Evolutionary conservation across 2,329 filamentous ascomycete species (phyloP).

Genomic region (Curvularia verruculosa): DNA sequence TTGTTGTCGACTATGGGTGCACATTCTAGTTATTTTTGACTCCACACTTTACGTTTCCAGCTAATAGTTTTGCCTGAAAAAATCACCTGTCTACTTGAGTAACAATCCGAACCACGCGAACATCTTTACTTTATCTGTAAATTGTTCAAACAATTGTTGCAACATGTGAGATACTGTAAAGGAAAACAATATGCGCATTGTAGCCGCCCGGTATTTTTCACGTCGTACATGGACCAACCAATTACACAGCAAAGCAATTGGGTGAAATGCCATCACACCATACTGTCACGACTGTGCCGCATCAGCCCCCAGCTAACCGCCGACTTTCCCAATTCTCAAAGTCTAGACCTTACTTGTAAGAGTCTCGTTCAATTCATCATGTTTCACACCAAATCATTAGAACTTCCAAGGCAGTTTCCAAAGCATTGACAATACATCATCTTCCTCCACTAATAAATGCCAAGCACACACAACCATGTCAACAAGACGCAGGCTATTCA

Average conservation of each 20-base stretch:
- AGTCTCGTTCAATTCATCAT: neutral
- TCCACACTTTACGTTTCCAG: too few species aligned
- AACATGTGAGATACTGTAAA: neutral
- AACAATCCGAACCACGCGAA: neutral
- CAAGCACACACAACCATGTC: neutral
- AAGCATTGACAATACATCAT: neutral
- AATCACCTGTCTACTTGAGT: too few species aligned
- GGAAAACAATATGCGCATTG: neutral
- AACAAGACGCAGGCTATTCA: neutral
- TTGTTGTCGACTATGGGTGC: too few species aligned
- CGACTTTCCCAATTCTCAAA: neutral
- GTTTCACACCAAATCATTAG: too few species aligned
- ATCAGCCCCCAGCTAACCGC: neutral
- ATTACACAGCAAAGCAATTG: neutral
- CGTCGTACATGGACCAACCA: neutral
- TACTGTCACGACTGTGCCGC: neutral
- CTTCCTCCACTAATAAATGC: neutral
- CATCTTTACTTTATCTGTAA: neutral
- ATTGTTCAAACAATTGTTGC: too few species aligned
- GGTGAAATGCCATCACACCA: neutral
- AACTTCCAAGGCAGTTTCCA: neutral
- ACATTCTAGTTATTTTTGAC: too few species aligned
- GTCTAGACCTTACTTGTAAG: neutral
- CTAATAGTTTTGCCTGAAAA: neutral
- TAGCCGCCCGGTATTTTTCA: neutral